Base-by-base conservation (phyloP, 306 rosid species). In the Cucurbita pepo region DNA sequence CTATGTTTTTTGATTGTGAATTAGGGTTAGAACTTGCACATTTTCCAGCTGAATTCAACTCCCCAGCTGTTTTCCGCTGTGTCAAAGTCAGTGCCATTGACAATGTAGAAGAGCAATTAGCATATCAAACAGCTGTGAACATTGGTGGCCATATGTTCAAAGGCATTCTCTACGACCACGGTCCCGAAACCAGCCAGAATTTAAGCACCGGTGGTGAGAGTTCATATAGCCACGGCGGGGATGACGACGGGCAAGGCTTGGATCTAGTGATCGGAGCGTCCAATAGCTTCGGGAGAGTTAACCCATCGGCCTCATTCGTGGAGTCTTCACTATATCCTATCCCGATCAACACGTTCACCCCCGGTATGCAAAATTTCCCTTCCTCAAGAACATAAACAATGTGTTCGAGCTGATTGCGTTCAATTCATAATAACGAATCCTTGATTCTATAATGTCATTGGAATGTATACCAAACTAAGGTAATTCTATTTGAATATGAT, bases 141-240 rank as follows among this genome's bases (percentile, higher is more conserved):
- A 84, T 88, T 45, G 85, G 88, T 72, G 95, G 95, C 4, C 89
- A 82, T 50, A 86, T 88, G 59, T 88, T 86, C 89, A 88, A 84
- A 52, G 95, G 95, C 53, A 88, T 88, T 75, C 87, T 88, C 38
- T 88, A 88, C 43, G 91, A 88, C 64, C 95, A 86, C 64, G 95
- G 95, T 15, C 66, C 34, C 0, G 89, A 83, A 2, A 52, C 53
- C 67, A 78, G 75, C 76, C 77, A 71, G 64, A 62, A 77, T 51
- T 10, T 21, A 15, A 56, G 30, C 37, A 19, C 56, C 10, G 77
- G 70, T 43, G 82, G 82, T 6, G 90, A 86, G 55, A 75, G 79
- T 61, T 82, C 86, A 30, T 78, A 88, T 4, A 56, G 69, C 7
- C 82, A 79, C 7, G 77, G 81, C 3, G 82, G 77, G 11, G 77